Base-by-base conservation (phyloP, 176 grass and related monocot species). In the Areca catechu region DNA sequence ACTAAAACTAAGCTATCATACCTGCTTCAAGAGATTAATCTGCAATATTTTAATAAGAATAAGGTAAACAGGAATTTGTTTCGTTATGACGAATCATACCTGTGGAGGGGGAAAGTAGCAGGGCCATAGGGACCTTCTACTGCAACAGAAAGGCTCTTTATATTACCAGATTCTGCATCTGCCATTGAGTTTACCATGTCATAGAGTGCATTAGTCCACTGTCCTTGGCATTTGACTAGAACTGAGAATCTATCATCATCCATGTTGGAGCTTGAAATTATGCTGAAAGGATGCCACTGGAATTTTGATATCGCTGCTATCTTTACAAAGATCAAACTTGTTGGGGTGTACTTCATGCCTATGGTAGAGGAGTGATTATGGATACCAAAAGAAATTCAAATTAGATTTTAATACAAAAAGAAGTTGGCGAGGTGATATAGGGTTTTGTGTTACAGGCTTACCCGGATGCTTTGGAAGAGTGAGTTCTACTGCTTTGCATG, bases 221-320 rank as follows among this genome's bases (percentile, higher is more conserved):
- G 51, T 16, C 79, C 79, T 16, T 82, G 72, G 71, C 72, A 65
- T 59, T 82, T 76, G 50, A 76, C 22, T 52, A 82, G 27, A 20
- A 82, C 57, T 16, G 66, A 76, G 20, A 76, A 24, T 24, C 56
- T 68, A 4, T 65, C 67, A 16, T 48, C 53, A 53, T 75, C 54
- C 49, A 58, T 76, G 54, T 50, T 59, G 58, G 65, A 71, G 56
- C 72, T 82, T 16, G 79, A 76, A 48, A 60, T 82, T 20, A 82
- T 76, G 72, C 47, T 82, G 48, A 82, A 82, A 50, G 79, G 79
- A 24, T 82, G 79, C 79, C 79, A 82, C 24, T 82, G 65, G n/a
- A 71, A 65, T n/a, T 57, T 76, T 7, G 79, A 82, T 82, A 82
- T 61, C 18, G 34, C 66, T 18, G 66, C 60, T 55, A 82, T 65